Base-by-base conservation (phyloP, 768 basidiomycete genomes). In the Mycena leptocephala region DNA sequence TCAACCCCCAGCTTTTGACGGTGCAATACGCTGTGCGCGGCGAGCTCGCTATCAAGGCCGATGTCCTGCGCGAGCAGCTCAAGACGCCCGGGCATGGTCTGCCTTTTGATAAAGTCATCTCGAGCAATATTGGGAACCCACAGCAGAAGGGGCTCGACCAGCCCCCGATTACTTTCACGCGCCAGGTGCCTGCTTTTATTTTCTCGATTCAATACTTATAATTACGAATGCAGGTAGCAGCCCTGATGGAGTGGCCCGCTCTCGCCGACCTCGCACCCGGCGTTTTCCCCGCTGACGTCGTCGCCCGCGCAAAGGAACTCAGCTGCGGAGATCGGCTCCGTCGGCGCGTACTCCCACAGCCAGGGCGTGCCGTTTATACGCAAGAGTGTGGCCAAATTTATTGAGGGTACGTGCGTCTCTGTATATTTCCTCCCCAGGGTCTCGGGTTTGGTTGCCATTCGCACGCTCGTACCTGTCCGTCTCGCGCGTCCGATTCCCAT, bases 11-110 rank as follows among this genome's bases (percentile, higher is more conserved):
- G 72, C 89, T 98, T 59, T n/a, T 92, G 82, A 93, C 95, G 65
- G 98, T 99, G 66, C 92, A 98, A 84, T 99, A 99, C 83, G 98
- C 98, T 70, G 98, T 99, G 33, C 95, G 98, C 69, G 98, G 98
- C 62, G 97, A 98, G 86, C 93, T 99, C 77, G 97, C 98, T 5
- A 95, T 99, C 87, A 96, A 95, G 83, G 96, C 98, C 0, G 97
- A 99, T 85, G 87, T 92, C 67, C 93, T 95, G 79, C 90, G 94
- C 70, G 93, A 93, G 64, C 85, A 89, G 79, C 91, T 99, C 81
- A 91, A 92, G n/a, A n/a, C n/a, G n/a, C 86, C 87, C 28, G 82
- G 11, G n/a, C 86, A 91, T 77, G 88, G 87, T 24, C 89, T 99
- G 20, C 96, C 97, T 20, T 99, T 99, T 85, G 90, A 93, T 83